A percentile compares a stretch with the other conserved stretches of the same genome.
phyloP scores from a whole-genome alignment of 2,329 filamentous ascomycete genomes.

The Trichoderma aggressivum region DNA sequence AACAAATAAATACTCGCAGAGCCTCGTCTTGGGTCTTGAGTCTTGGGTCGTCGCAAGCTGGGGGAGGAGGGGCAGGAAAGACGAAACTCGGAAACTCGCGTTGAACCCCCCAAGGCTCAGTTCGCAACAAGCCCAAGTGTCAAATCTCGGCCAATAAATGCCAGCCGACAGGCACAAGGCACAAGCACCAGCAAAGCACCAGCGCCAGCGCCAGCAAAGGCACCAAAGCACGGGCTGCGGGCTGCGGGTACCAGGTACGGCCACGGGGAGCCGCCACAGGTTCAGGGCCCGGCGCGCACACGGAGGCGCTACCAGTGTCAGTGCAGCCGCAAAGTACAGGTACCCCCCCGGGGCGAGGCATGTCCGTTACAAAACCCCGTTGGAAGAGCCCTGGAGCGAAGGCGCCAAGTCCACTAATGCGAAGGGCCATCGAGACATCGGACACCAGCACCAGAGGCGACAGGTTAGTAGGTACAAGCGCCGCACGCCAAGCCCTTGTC shows the following conservation, averaged over 20 bases:
- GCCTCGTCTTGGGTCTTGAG: neutral
- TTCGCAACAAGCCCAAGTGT: constrained; percentile 11
- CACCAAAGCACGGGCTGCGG: neutral
- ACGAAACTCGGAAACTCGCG: constrained; percentile 8
- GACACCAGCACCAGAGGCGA: neutral
- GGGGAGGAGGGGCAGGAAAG: constrained; percentile 1
- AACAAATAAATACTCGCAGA: neutral
- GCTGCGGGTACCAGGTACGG: neutral
- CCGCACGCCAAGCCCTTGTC: neutral
- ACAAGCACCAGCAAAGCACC: neutral
- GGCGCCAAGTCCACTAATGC: neutral
- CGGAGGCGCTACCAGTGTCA: neutral
- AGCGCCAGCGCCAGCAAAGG: neutral
- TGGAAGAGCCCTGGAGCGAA: neutral
- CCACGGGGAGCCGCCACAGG: neutral
- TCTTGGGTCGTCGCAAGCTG: constrained; percentile 2
- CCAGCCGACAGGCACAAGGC: neutral
- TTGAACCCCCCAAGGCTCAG: constrained; percentile 6
- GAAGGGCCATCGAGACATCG: neutral
- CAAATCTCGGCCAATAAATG: constrained; percentile 16
- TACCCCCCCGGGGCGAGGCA: neutral
- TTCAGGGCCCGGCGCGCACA: neutral
- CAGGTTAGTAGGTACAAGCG: neutral
- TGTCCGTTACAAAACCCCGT: neutral
- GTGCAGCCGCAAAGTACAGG: neutral